Evolutionary conservation across 140 eudicot genomes (phyloP), one percentile per base, ranked within the genome.

Genomic region (Cichorium intybus): DNA sequence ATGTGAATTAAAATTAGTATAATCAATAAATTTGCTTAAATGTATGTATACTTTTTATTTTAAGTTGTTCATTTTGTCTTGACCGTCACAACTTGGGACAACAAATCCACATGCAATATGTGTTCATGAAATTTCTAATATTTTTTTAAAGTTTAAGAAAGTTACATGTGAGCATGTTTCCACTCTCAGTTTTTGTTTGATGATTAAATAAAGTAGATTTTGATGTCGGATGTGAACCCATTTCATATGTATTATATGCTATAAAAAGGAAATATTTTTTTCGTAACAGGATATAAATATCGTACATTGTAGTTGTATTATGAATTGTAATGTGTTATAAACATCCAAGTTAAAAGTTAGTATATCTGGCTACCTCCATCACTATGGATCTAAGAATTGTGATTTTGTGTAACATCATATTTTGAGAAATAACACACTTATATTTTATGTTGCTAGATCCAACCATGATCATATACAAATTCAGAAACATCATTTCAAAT

Each of bases 151-250:
- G 62, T 70, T 64, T 27, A 26, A 10, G 24, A 50, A 37, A 67
- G 55, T 66, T 58, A 75, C 79, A 75, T 60, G 75, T 75, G 79
- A 75, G 9, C 79, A 58, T 75, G 79, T 75, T 74, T 75, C 59
- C 79, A 28, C 59, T 59, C 67, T 60, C 24, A 26, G 24, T 51
- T 34, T 43, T 72, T 51, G 70, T 61, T 62, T 16, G 63, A 61
- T 61, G 31, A 33, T 18, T 5, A 48, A 18, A 18, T 34, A 56
- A 48, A 35, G 54, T 74, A 47, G 78, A 55, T 62, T 24, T 37
- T 62, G 64, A 43, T 67, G 72, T 67, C 56, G 56, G 65, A 26
- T 73, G 78, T 45, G 43, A 55, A 64, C 66, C 54, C 66, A 55
- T 10, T 45, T 56, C 46, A 46, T 55, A 34, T 73, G 58, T 47